phyloP scores from a whole-genome alignment of 2,329 filamentous ascomycete genomes.

The Fusarium verrucosum region DNA sequence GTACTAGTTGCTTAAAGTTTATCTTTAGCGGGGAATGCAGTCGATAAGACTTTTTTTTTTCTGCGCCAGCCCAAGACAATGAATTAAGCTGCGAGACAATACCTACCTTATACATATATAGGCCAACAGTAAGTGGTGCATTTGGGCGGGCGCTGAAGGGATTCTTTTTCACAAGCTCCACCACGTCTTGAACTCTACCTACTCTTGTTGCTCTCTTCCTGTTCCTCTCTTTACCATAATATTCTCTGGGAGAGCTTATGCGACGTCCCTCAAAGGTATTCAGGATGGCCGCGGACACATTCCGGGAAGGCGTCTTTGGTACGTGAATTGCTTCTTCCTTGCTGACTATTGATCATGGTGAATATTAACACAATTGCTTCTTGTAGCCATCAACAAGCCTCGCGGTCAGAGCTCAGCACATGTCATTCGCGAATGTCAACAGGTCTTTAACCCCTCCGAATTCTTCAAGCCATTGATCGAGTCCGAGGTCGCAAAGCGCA shows the following conservation, averaged over 20 bases:
- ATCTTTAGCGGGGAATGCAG: conserved; percentile 24
- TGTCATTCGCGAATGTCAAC: conserved; percentile 87
- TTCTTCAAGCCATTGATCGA: conserved; percentile 83
- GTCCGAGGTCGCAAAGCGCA: conserved; percentile 65
- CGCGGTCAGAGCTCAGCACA: conserved; percentile 87
- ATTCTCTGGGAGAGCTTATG: conserved; percentile 43
- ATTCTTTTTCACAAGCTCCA: conserved; percentile 31
- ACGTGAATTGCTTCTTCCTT: conserved; percentile 41
- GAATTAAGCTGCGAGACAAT: conserved; percentile 3
- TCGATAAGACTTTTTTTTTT: conserved; percentile 31
- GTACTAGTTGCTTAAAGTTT: background rate
- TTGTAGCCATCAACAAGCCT: conserved; percentile 96
- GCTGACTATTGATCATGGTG: too few relatives aligned
- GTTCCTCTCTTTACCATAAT: conserved; percentile 14
- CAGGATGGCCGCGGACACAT: conserved; percentile 64
- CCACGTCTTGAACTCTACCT: conserved; percentile 8
- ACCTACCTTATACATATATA: too few relatives aligned
- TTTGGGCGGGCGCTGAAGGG: conserved; percentile 22
- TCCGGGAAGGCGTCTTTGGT: conserved; percentile 69
- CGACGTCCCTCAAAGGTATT: conserved; percentile 46
- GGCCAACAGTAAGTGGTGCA: background rate
- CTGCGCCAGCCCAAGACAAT: background rate
- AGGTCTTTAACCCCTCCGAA: conserved; percentile 80
- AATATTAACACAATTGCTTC: conserved; percentile 22
- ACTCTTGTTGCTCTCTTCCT: conserved; percentile 14